Evolutionary conservation across 148 eudicot species (phyloP), one percentile per base, ranked within the genome.

Genomic region (Cornus florida): DNA sequence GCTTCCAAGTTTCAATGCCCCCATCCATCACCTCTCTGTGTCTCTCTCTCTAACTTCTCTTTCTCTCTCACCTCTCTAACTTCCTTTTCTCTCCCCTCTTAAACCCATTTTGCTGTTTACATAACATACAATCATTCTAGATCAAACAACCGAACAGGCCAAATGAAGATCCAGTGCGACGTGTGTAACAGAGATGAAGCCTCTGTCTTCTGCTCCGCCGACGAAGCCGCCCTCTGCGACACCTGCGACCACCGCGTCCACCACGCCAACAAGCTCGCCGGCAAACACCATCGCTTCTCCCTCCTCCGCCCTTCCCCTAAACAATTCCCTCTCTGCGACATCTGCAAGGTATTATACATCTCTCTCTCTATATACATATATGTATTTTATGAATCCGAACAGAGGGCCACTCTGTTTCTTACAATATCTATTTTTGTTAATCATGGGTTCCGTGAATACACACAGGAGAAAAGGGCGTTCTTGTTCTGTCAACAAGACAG

Each of bases 401-500:
- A 19, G 4, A 20, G 14, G 6, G 65, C n/a, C 20, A 4, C 65
- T 16, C 16, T 60, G 6, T 10, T 19, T 0, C n/a, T 50, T 50
- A 50, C 14, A 50, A 50, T 50, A 9, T 4, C 14, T 28, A 28
- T 28, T 28, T 28, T 28, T 48, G 6, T 48, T 57, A 4, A 57
- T 57, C 2, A 16, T 57, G 64, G 64, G 64, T 62, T 62, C 8
- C 4, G 24, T 62, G 66, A 62, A 14, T 72, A 71, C 78, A 14
- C 68, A 71, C 78, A 94, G 98, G 98, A 90, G 59, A 88, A 78
- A 74, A 91, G 86, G 80, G 98, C 92, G n/a, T 79, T 91, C 73
- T 28, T 94, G 79, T 92, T 94, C 76, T 94, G 97, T 73, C 93
- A 92, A 82, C 91, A 94, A 74, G 97, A 92, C 71, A 84, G 97